phyloP scores from a whole-genome alignment of 1,139 yeast species.

The Suhomyces kunorum region DNA sequence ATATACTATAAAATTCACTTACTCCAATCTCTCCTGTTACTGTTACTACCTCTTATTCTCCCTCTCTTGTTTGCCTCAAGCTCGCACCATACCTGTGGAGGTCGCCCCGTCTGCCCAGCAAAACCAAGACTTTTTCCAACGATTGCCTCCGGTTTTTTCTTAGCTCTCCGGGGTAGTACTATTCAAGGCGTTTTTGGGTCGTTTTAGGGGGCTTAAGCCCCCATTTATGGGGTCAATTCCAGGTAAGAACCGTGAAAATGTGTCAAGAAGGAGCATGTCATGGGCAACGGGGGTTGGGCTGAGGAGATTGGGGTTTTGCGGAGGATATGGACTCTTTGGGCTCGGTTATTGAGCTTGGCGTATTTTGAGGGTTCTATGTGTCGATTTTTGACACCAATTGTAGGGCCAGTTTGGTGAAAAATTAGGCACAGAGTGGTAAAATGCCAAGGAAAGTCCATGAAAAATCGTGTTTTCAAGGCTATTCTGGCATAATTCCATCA shows the following conservation, averaged over 20 bases:
- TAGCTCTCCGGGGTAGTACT: conserved; percentile 6
- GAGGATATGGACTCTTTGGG: too few relatives aligned
- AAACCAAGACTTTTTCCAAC: not conserved
- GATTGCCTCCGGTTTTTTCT: conserved; percentile 1
- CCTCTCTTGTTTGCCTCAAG: not conserved
- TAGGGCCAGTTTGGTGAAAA: too few relatives aligned
- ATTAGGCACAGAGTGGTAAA: too few relatives aligned
- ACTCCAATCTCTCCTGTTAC: too few relatives aligned
- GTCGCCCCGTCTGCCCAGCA: not conserved
- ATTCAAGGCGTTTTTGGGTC: not conserved
- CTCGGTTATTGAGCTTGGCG: too few relatives aligned
- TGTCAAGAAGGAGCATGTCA: not conserved
- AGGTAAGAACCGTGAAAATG: not conserved
- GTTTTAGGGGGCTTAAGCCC: not conserved
- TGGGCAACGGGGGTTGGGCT: not conserved
- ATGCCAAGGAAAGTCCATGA: too few relatives aligned
- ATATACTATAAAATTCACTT: too few relatives aligned
- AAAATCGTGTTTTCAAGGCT: too few relatives aligned
- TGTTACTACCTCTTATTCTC: too few relatives aligned
- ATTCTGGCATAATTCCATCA: too few relatives aligned
- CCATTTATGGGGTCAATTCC: not conserved
- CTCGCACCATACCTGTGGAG: not conserved
- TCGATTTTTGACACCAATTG: too few relatives aligned
- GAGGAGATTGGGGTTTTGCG: not conserved
- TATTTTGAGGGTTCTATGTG: too few relatives aligned